Percentiles rank a stretch among this genome's conserved stretches.
Evolutionary conservation across 345 rosid genomes (phyloP).

Genomic region (Citrus cavaleriei): DNA sequence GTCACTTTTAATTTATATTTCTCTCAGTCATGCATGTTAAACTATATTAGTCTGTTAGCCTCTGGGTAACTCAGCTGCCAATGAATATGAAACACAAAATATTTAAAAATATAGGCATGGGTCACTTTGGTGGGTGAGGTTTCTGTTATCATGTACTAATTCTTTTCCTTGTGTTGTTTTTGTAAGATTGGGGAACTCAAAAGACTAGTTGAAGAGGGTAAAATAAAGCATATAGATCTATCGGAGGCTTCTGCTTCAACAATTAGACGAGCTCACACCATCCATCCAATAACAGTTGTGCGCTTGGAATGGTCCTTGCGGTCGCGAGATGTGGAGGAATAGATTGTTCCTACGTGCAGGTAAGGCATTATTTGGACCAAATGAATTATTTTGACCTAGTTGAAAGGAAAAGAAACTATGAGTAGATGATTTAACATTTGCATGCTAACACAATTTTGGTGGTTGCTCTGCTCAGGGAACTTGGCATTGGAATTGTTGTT

Average conservation of each 20-base stretch:
- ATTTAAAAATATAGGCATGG: no score
- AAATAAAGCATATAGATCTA: slow-evolving; percentile 60
- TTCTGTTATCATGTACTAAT: not conserved
- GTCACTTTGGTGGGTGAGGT: not conserved
- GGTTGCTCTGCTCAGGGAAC: slow-evolving; percentile 41
- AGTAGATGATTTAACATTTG: not conserved
- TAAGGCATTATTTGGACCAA: slow-evolving; percentile 30
- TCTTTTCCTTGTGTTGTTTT: not conserved
- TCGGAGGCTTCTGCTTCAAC: slow-evolving; percentile 81
- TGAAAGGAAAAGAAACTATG: not conserved
- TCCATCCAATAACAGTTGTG: slow-evolving; percentile 66
- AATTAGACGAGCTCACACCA: slow-evolving; percentile 66
- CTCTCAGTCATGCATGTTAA: not conserved
- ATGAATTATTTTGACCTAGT: not conserved
- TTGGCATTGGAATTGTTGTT: slow-evolving; percentile 67
- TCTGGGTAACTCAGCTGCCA: not conserved
- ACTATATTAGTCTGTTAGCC: not conserved
- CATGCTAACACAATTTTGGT: not conserved
- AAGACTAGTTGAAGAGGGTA: slow-evolving; percentile 71
- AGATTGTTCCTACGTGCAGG: slow-evolving; percentile 28
- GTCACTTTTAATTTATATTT: slow-evolving; percentile 8
- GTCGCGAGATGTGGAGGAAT: slow-evolving; percentile 74
- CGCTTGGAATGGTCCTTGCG: slow-evolving; percentile 77
- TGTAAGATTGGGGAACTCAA: slow-evolving; percentile 51
- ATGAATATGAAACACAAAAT: no score